Base-by-base conservation (phyloP, 495 filamentous ascomycete species). In the Lasiosphaeria ovina region DNA sequence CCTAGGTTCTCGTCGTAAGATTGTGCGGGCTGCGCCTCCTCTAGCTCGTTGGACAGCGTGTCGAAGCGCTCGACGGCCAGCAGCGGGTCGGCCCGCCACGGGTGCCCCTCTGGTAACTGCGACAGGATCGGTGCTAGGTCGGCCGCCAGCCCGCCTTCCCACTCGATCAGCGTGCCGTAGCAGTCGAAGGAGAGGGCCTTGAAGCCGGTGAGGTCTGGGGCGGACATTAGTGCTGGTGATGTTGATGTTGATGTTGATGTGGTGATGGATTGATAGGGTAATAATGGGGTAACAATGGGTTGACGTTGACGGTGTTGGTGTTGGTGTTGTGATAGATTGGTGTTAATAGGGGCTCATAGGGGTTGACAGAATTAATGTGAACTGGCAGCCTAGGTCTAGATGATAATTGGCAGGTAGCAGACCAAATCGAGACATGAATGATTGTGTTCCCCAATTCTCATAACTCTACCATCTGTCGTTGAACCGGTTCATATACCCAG, bases 91-190 rank as follows among this genome's bases (percentile, higher is more conserved):
- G 75, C 68, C 49, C 75, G 67, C 55, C 75, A 76, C 0, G 80
- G 70, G 69, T 81, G 75, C 5, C 73, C 59, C 35, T 75, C 45
- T 0, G 76, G 75, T 9, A 79, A 72, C 31, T 71, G 70, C 16
- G 70, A 54, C 47, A 81, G 66, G n/a, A 81, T 68, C 1, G 83
- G 81, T 6, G 38, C 45, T 3, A 79, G 68, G 42, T 68, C 54
- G 47, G 58, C 49, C 6, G 54, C 40, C 12, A 77, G 65, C 60
- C 76, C 72, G 45, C 66, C 58, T 70, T 92, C 83, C 88, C 87
- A 90, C 78, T 93, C 88, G 53, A 93, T 85, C 32, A 93, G 81
- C 0, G 91, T 95, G 70, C 90, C 88, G 71, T 90, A 93, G 78
- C 89, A 84, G 71, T 95, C 90, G 76, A 95, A 94, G 68, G 78